Base-by-base conservation (phyloP, 768 basidiomycete genomes). In the Suillus clintonianus region DNA sequence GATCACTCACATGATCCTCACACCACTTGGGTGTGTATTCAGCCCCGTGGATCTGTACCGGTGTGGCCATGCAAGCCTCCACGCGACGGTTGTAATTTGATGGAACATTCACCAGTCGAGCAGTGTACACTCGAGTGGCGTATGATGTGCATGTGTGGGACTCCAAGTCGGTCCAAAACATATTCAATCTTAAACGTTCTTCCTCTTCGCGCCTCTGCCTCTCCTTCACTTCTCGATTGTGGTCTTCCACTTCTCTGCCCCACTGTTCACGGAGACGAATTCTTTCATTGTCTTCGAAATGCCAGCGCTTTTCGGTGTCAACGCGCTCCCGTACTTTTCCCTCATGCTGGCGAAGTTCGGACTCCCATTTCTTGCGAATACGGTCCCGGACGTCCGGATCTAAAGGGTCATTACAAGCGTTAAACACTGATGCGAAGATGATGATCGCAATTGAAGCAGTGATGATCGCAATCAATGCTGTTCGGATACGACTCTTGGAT, bases 111-210 rank as follows among this genome's bases (percentile, higher is more conserved):
- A 65, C 64, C 0, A 78, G 61, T 8, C 67, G 58, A 0, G 77
- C 77, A 13, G 71, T 70, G 10, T 76, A 79, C 62, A 71, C 70
- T 43, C 73, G 65, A 32, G 70, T 71, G 2, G 65, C 72, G 19
- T 72, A 77, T 0, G 71, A 67, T 27, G 61, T 69, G 67, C 77
- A 78, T 30, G 67, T 58, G 32, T 72, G 69, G 2, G 61, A 47
- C 24, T 64, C 57, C 34, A 71, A 50, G 3, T 37, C 48, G 6
- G 56, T 66, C 74, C 74, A 75, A 41, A 60, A 68, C 54, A 78
- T 60, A n/a, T 62, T 36, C 8, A 71, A 70, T 8, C 60, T 67
- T 8, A 45, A 32, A 1, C 71, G 71, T 27, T 71, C 71, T 1
- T 72, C 66, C 47, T 70, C 68, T 62, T 63, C 62, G 57, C 24